Percentiles rank a stretch among this genome's conserved stretches.
Conservation (phyloP, 352 stramenopile genomes). For the Phytophthora hibernalis region DNA sequence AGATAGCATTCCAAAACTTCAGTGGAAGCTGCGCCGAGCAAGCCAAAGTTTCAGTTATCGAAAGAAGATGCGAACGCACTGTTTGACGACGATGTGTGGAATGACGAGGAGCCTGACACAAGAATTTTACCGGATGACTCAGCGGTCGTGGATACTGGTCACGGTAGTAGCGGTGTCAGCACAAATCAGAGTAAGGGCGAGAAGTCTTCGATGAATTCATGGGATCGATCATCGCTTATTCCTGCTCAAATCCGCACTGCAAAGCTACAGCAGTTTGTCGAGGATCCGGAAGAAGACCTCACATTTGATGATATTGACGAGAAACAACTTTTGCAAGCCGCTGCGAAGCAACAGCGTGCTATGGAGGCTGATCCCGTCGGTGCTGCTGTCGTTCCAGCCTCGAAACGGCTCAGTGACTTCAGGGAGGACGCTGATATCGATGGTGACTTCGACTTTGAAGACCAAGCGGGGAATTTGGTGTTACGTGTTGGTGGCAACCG, state of each 20-base stretch:
- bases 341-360: constrained; percentile 41
- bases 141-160: constrained; percentile 1
- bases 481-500: constrained; percentile 27
- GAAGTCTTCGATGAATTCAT: constrained; percentile 44
- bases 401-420: constrained; percentile 34
- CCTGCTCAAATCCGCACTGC: constrained; percentile 65
- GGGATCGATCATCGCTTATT: constrained; percentile 68
- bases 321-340: constrained; percentile 56
- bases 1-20: constrained; percentile 11
- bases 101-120: constrained; percentile 48
- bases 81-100: constrained; percentile 78
- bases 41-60: constrained; percentile 67
- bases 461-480: constrained; percentile 24
- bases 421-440: constrained; percentile 38
- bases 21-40: constrained; percentile 14
- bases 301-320: constrained; percentile 82
- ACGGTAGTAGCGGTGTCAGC: constrained; percentile 10
- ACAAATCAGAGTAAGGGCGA: constrained; percentile 5
- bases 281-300: constrained; percentile 70
- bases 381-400: constrained; percentile 22
- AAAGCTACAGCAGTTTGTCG: constrained; percentile 79
- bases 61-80: constrained; percentile 80
- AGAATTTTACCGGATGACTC: constrained; percentile 8
- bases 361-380: constrained; percentile 20
- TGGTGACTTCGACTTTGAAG: constrained; percentile 34